Base-by-base conservation (phyloP, 2,329 filamentous ascomycete species). In the Trichoderma harzianum region DNA sequence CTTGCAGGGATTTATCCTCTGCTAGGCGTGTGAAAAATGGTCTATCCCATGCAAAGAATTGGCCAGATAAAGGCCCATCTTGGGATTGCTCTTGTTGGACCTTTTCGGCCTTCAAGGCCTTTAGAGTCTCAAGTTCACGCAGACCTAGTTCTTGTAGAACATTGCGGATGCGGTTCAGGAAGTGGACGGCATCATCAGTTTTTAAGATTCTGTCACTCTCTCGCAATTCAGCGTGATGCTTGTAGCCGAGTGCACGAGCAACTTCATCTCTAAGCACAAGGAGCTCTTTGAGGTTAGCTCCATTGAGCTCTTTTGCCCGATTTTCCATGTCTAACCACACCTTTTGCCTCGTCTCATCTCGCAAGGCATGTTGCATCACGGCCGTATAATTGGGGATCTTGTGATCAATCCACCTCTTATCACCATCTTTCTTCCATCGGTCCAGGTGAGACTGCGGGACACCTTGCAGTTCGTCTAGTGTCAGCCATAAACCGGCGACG, bases 311-410 rank as follows among this genome's bases (percentile, higher is more conserved):
- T 7, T 61, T 69, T 75, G 85, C 83, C 82, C 93, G 93, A 82
- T 94, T 94, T 82, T 94, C 92, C 77, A 93, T 93, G 26, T 85
- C 86, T 73, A 93, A 85, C 74, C 92, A 92, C 36, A 93, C 82
- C 78, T 86, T 87, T 77, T 87, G 86, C 67, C 92, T 86, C 11
- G 88, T 89, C 74, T 91, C 69, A 21, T 55, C 51, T 21, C 58
- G 53, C 2, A 32, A 53, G 7, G 73, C 71, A 36, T 66, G 26
- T 11, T 63, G 57, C 51, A 72, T 57, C 36, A 72, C 66, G 14
- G 69, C 66, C 10, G 60, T 62, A 28, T 72, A 32, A 30, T 72
- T 69, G 11, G 69, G 73, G 24, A 70, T 30, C 36, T 72, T 72
- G 7, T 57, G 57, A n/a, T 71, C 66, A 7, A 73, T 55, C 55